Base-by-base conservation (phyloP, 257 asterid species). In the Misopates orontium region DNA sequence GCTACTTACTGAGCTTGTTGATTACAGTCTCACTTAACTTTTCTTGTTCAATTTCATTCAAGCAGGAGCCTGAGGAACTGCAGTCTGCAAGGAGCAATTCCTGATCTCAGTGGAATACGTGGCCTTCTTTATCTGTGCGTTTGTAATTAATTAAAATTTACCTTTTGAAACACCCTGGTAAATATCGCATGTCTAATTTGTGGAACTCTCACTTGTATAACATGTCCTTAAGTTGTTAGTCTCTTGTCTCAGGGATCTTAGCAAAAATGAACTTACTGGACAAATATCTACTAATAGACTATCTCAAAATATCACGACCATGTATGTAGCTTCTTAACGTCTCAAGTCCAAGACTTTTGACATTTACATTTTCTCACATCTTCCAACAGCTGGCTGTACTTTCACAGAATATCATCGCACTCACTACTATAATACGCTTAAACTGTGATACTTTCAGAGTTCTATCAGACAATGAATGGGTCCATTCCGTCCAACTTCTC, bases 51-150 rank as follows among this genome's bases (percentile, higher is more conserved):
- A 28, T 67, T 77, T 63, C 28, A 18, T 61, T 67, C 57, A 57
- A 58, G 48, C 75, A 83, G 89, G 83, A 83, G 89, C 72, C 76
- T 80, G 17, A 73, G 81, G 73, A 83, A 83, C 74, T 83, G 89
- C 74, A 71, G 75, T 69, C 73, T 83, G 64, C 74, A 76, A 73
- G 89, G 89, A 66, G 50, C 74, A 32, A 57, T 83, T 52, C 86
- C 86, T 32, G 89, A 83, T 68, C 62, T 80, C 45, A 80, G 79
- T 50, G 49, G 69, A 31, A 48, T 70, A 25, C 68, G 73, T 56
- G 16, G 42, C 44, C 84, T 83, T 78, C 79, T 75, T 62, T 83
- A 75, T 75, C 59, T 83, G 88, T 83, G 80, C 1, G 86, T 73
- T 60, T 14, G 45, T 57, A 48, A 18, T 59, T 61, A 22, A 17